Percentiles rank a stretch among this genome's conserved stretches.
phyloP scores from a whole-genome alignment of 2,329 filamentous ascomycete genomes.

The Curvularia lunata region DNA sequence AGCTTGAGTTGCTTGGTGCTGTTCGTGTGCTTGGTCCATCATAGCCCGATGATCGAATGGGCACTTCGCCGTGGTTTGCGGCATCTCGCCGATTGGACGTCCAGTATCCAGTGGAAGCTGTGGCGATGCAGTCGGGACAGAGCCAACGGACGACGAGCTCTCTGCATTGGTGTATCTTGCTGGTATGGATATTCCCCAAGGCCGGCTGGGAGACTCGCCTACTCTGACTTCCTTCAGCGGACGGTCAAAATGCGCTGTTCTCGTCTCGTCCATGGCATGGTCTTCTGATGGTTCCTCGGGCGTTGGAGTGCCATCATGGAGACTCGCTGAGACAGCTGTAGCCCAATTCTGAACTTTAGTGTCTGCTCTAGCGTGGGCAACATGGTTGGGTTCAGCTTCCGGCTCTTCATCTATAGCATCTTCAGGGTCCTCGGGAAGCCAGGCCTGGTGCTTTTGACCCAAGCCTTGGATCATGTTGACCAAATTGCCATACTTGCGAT shows the following conservation, averaged over 20 bases:
- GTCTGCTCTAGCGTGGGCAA: conserved; percentile 57
- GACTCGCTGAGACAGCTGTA: conserved; percentile 70
- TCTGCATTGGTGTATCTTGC: conserved; percentile 53
- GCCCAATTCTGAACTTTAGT: conserved; percentile 87
- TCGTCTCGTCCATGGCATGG: conserved; percentile 61
- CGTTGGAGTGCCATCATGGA: conserved; percentile 50
- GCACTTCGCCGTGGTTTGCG: conserved; percentile 42
- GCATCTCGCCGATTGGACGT: conserved; percentile 32
- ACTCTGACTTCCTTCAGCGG: conserved; percentile 88
- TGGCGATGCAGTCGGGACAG: conserved; percentile 50
- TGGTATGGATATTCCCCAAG: conserved; percentile 90
- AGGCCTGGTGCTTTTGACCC: conserved; percentile 84
- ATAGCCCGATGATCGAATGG: conserved; percentile 45
- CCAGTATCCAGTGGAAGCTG: conserved; percentile 61
- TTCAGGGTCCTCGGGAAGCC: conserved; percentile 68
- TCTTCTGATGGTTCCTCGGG: conserved; percentile 47
- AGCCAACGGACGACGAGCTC: conserved; percentile 49
- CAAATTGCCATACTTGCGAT: conserved; percentile 91
- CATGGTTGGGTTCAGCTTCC: conserved; percentile 54
- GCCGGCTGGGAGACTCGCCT: conserved; percentile 89
- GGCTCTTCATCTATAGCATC: conserved; percentile 56
- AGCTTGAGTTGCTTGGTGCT: conserved; percentile 9
- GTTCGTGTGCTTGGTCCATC: conserved; percentile 27
- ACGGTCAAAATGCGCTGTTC: conserved; percentile 79
- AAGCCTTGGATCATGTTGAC: conserved; percentile 94